These are phyloP conservation scores for Eimeria necatrix DNA, from an alignment of 169 alveolate genomes.

Conservation along the genomic window DNA sequence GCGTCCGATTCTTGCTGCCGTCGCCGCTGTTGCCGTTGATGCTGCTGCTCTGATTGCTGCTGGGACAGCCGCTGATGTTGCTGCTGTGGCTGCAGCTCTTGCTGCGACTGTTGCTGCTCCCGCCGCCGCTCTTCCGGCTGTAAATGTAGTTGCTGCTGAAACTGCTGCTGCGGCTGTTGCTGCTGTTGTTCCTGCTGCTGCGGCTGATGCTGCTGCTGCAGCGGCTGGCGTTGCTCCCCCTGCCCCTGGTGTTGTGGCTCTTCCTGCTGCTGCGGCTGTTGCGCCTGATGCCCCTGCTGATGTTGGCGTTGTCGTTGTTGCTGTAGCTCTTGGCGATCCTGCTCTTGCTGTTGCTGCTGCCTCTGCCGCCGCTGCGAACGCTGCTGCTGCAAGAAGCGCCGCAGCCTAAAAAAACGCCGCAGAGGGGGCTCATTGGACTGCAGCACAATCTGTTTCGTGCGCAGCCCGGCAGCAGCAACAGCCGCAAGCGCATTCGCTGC, in stretches of 20 bases:
- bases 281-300: too few relatives aligned
- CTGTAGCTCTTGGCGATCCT: neutral
- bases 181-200: too few relatives aligned
- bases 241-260: neutral
- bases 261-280: neutral
- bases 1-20: too few relatives aligned
- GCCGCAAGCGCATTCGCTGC: neutral
- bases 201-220: too few relatives aligned
- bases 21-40: too few relatives aligned
- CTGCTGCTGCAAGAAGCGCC: neutral
- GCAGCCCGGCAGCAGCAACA: neutral
- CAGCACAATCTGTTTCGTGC: neutral
- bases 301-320: neutral
- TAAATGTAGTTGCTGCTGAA: too few relatives aligned
- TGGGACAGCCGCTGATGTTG: too few relatives aligned
- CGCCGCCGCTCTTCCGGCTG: too few relatives aligned
- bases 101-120: too few relatives aligned
- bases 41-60: too few relatives aligned
- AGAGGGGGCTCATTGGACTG: neutral
- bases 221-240: neutral
- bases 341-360: neutral
- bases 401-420: neutral
- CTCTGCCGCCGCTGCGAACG: neutral
- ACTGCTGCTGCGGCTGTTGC: too few relatives aligned
- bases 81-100: too few relatives aligned